Evolutionary conservation across 768 basidiomycete species (phyloP), one percentile per base, ranked within the genome.

Genomic region (Sistotremastrum suecicum): DNA sequence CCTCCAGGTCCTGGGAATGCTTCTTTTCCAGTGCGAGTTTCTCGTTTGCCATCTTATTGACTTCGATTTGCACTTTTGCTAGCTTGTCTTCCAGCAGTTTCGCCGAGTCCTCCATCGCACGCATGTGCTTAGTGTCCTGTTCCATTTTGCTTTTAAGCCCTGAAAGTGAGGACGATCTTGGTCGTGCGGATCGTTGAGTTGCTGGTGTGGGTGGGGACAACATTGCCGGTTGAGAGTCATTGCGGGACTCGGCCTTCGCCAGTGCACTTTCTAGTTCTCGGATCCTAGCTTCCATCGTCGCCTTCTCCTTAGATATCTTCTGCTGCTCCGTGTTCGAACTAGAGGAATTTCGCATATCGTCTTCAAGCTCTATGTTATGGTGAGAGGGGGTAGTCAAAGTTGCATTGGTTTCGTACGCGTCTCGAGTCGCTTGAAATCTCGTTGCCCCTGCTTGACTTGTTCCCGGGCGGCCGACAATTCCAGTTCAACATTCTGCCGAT

Each of bases 151-250:
- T 60, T 41, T 67, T 65, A 48, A 75, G 63, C 48, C 66, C 70
- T 2, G 76, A 71, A 34, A 74, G 60, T 0, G 78, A 80, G 1
- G 80, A 78, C 20, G 80, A 77, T 20, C 78, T 70, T 33, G 70
- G 67, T 31, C 75, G 69, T 20, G 65, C 58, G 34, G 49, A 20
- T 20, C 20, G 20, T 20, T 20, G 20, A 20, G 20, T 20, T 20
- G 20, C 20, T 20, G 20, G 20, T 20, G 20, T 20, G 20, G 20
- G 20, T 20, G 20, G 20, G 20, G 20, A 20, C 20, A 28, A 44
- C 58, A 51, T 40, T 58, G 58, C 45, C 61, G 65, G 39, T 62
- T 57, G 47, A 65, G 56, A 39, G 60, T 54, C 48, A 65, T 48
- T 39, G 65, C 53, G 37, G 55, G 55, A 42, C 54, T 59, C 53